Percentiles rank a stretch among this genome's conserved stretches.
Evolutionary conservation across 2,329 filamentous ascomycete species (phyloP).

Genomic region (Verticillium nubilum): DNA sequence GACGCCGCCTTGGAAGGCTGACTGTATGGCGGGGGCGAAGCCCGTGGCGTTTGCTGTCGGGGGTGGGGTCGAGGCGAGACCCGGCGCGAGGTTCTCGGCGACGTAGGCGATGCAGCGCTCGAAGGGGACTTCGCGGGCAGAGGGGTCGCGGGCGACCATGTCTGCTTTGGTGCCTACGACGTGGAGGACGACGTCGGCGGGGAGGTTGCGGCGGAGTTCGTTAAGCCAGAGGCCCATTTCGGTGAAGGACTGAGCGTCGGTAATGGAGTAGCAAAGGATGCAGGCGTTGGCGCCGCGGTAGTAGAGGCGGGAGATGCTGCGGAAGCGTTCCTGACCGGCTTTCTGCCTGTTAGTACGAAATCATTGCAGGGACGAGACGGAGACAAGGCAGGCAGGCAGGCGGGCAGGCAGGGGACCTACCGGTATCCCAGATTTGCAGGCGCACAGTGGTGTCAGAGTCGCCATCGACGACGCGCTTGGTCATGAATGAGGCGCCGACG

Average conservation of each 20-base stretch:
- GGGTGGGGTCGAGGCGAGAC: constrained; percentile 60
- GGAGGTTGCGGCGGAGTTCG: constrained; percentile 76
- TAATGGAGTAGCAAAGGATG: constrained; percentile 92
- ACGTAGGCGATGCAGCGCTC: constrained; percentile 95
- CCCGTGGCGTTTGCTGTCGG: constrained; percentile 48
- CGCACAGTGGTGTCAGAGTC: constrained; percentile 82
- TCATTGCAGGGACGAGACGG: background rate
- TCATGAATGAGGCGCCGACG: constrained; percentile 75
- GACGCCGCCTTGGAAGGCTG: background rate
- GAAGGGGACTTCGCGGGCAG: constrained; percentile 78
- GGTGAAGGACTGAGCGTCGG: constrained; percentile 74
- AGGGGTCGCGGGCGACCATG: constrained; percentile 79
- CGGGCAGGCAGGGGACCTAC: constrained; percentile 25
- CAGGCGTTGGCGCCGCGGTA: constrained; percentile 94
- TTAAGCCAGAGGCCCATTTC: constrained; percentile 91
- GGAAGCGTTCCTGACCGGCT: constrained; percentile 90
- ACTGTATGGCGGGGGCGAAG: constrained; percentile 11
- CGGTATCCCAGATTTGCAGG: constrained; percentile 96
- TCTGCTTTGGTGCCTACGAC: constrained; percentile 95
- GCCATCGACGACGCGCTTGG: constrained; percentile 73
- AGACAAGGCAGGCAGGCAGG: background rate
- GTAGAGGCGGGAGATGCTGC: constrained; percentile 90
- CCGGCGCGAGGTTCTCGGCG: constrained; percentile 80
- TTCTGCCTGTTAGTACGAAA: constrained; percentile 4
- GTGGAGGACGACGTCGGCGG: constrained; percentile 76